Percentiles rank a stretch among this genome's conserved stretches.
These are phyloP conservation scores for Fistulina hepatica DNA, from an alignment of 1,284 basidiomycete genomes.

Conservation along the genomic window DNA sequence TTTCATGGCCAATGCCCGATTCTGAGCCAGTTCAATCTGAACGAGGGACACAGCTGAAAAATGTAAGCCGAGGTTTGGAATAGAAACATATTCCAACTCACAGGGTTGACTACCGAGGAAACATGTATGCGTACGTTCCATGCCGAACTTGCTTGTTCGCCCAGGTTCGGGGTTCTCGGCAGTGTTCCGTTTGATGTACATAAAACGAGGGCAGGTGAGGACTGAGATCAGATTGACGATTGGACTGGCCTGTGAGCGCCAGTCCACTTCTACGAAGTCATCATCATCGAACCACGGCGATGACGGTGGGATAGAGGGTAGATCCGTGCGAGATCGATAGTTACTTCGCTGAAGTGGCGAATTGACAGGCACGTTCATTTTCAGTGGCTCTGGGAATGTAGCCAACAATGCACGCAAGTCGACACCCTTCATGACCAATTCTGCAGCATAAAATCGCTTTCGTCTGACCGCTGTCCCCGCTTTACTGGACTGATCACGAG, in stretches of 20 bases:
- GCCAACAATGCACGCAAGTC: slow-evolving; percentile 76
- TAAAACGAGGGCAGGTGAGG: slow-evolving; percentile 74
- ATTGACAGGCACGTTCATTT: slow-evolving; percentile 40
- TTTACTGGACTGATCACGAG: slow-evolving; percentile 36
- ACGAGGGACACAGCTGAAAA: slow-evolving; percentile 50
- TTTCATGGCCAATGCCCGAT: slow-evolving; percentile 44
- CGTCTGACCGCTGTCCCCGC: slow-evolving; percentile 54
- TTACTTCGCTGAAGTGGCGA: slow-evolving; percentile 35
- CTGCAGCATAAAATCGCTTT: slow-evolving; percentile 90
- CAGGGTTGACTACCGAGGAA: slow-evolving; percentile 67
- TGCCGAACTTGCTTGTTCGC: slow-evolving; percentile 73
- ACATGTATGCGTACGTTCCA: slow-evolving; percentile 81
- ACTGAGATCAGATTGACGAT: slow-evolving; percentile 63
- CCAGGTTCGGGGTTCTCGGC: slow-evolving; percentile 28
- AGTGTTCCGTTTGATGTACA: slow-evolving; percentile 66
- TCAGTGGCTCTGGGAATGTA: slow-evolving; percentile 64
- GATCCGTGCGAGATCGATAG: slow-evolving; percentile 34
- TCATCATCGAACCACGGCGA: slow-evolving; percentile 70
- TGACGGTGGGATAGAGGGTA: slow-evolving; percentile 29
- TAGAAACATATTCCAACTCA: slow-evolving; percentile 27
- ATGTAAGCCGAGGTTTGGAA: not conserved
- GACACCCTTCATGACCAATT: slow-evolving; percentile 71
- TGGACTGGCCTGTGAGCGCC: slow-evolving; percentile 46
- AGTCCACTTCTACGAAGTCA: slow-evolving; percentile 80
- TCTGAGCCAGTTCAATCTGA: slow-evolving; percentile 55